Conservation (phyloP, 176 grass and related monocot species). For the Luzula sylvatica region DNA sequence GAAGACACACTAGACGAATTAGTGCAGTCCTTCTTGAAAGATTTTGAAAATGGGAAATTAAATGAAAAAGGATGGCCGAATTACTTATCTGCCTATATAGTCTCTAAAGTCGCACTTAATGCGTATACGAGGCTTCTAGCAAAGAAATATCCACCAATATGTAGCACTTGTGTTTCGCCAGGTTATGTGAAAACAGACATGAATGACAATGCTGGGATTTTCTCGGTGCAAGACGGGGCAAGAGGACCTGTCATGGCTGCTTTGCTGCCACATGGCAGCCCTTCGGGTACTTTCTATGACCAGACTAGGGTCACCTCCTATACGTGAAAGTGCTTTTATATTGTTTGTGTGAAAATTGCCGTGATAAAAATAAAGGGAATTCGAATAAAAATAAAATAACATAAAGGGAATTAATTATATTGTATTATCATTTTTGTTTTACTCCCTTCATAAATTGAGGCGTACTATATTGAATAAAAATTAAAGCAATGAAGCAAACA, state of each 20-base stretch:
- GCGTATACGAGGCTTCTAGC: conserved; percentile 44
- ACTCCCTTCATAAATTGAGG: no score
- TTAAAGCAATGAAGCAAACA: no score
- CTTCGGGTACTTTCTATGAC: conserved; percentile 33
- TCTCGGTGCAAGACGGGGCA: conserved; percentile 42
- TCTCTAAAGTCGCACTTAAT: conserved; percentile 31
- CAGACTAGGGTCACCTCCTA: no score
- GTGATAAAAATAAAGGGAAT: no score
- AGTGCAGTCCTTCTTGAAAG: conserved; percentile 32
- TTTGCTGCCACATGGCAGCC: conserved; percentile 19
- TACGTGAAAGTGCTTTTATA: no score
- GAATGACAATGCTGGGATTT: conserved; percentile 16
- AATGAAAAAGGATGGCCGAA: conserved; percentile 43
- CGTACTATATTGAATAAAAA: no score
- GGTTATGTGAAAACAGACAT: conserved; percentile 50
- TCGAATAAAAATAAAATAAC: no score
- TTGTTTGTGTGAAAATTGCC: no score
- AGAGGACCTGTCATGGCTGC: conserved; percentile 28
- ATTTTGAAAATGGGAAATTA: conserved; percentile 50
- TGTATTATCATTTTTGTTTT: no score
- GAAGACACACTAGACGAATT: conserved; percentile 40
- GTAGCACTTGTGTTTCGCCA: conserved; percentile 30
- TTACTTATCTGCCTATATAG: conserved; percentile 28
- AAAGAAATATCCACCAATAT: conserved; percentile 16
- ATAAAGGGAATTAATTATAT: no score